Percentiles rank a stretch among this genome's conserved stretches.
phyloP scores from a whole-genome alignment of 768 basidiomycete genomes.

The Tephrocybe rancida region DNA sequence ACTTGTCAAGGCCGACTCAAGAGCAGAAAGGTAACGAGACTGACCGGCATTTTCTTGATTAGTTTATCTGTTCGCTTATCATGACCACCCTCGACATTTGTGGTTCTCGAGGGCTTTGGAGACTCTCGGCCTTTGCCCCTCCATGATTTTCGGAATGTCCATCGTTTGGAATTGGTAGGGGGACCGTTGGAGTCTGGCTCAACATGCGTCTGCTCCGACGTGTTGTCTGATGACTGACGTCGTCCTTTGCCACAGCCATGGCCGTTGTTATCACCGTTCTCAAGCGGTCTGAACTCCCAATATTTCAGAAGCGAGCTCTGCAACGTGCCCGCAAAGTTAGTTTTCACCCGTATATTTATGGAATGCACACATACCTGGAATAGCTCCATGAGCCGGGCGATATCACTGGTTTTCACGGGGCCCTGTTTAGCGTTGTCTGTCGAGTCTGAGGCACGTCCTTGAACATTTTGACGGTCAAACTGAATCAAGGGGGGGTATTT shows the following conservation, averaged over 20 bases:
- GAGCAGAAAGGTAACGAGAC: neutral
- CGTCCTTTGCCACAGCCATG: constrained; percentile 25
- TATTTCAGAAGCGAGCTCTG: constrained; percentile 74
- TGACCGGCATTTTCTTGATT: constrained; percentile 50
- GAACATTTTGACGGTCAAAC: constrained; percentile 78
- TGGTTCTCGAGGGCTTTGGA: constrained; percentile 13
- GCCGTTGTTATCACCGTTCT: constrained; percentile 23
- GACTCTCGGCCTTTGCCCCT: constrained; percentile 31
- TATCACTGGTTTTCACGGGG: constrained; percentile 71
- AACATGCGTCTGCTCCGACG: constrained; percentile 47
- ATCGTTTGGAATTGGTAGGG: constrained; percentile 24
- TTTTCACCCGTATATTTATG: neutral
- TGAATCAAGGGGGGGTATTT: constrained; percentile 27
- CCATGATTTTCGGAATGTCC: constrained; percentile 32
- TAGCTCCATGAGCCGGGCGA: constrained; percentile 83
- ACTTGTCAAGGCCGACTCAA: neutral
- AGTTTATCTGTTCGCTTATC: constrained; percentile 38
- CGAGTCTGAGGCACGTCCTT: constrained; percentile 57
- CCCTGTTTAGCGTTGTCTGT: constrained; percentile 44
- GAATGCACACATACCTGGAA: constrained; percentile 58
- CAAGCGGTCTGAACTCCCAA: constrained; percentile 62
- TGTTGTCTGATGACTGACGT: constrained; percentile 28
- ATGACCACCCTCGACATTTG: constrained; percentile 28
- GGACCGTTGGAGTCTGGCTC: constrained; percentile 27
- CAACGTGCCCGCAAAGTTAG: neutral